These are phyloP conservation scores for Paramecium primaurelia DNA, from an alignment of 73 alveolate genomes.

Conservation along the genomic window DNA sequence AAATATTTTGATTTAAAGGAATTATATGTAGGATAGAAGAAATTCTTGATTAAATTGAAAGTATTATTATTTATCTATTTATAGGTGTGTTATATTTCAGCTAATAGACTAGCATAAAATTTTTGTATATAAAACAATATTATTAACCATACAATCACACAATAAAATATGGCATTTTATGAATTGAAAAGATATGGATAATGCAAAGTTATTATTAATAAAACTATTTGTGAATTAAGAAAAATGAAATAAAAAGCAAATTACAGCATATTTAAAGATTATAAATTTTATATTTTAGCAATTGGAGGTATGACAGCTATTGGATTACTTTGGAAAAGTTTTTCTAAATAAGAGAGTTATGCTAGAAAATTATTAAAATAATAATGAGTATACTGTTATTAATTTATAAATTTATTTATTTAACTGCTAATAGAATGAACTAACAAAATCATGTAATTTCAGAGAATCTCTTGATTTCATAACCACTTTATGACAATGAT, in stretches of 20 bases:
- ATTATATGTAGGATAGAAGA: not conserved
- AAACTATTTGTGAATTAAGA: not conserved
- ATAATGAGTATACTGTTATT: not conserved
- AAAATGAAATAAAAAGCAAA: not conserved
- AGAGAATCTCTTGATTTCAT: not conserved
- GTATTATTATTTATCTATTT: not conserved
- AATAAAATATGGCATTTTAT: constrained; percentile 31
- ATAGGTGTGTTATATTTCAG: not conserved
- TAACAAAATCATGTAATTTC: not conserved
- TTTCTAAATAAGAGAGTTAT: not conserved
- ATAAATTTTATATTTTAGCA: not conserved
- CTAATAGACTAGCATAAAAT: not conserved
- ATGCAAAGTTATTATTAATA: not conserved
- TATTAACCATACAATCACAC: not conserved
- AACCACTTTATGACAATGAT: not conserved
- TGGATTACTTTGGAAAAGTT: not conserved
- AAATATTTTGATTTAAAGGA: not conserved
- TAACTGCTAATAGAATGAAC: constrained; percentile 9
- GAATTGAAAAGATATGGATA: constrained; percentile 45
- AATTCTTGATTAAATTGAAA: not conserved
- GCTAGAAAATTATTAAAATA: not conserved
- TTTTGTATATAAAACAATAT: not conserved
- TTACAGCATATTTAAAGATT: not conserved
- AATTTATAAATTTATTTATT: not conserved
- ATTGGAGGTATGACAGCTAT: not conserved